These are phyloP conservation scores for Talaromyces rugulosus DNA, from an alignment of 2,329 filamentous ascomycete genomes.

Conservation along the genomic window DNA sequence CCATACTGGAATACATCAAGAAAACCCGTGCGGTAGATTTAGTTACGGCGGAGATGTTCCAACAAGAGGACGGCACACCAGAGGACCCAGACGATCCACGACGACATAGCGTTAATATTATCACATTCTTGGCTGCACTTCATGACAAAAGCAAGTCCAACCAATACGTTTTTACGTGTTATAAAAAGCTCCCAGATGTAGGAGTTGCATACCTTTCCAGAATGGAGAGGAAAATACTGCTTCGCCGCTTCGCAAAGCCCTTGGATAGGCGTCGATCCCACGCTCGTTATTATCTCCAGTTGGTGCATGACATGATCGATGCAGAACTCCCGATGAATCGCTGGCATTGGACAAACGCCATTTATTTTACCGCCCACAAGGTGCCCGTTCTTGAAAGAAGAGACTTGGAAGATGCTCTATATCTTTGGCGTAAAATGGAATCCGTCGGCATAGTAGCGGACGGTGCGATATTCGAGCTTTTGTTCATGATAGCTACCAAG, in stretches of 20 bases:
- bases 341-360: constrained; percentile 77
- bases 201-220: constrained; percentile 49
- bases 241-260: constrained; percentile 63
- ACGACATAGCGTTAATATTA: constrained; percentile 4
- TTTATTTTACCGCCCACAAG: constrained; percentile 73
- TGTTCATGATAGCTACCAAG: constrained; percentile 85
- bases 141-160: constrained; percentile 42
- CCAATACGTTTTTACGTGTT: constrained; percentile 50
- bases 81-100: not conserved
- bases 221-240: constrained; percentile 56
- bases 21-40: not conserved
- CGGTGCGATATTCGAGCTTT: constrained; percentile 83
- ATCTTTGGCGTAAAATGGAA: constrained; percentile 90
- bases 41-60: not conserved
- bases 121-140: constrained; percentile 40
- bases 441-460: constrained; percentile 61
- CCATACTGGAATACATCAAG: not conserved
- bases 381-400: constrained; percentile 54
- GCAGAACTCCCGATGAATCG: constrained; percentile 64
- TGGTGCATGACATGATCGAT: constrained; percentile 77
- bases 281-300: constrained; percentile 73
- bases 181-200: constrained; percentile 50
- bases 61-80: not conserved
- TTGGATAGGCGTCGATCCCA: constrained; percentile 40
- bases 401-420: constrained; percentile 65